Evolutionary conservation across 495 filamentous ascomycete genomes (phyloP), one percentile per base, ranked within the genome.

Genomic region (Opeltia flavorubescens): DNA sequence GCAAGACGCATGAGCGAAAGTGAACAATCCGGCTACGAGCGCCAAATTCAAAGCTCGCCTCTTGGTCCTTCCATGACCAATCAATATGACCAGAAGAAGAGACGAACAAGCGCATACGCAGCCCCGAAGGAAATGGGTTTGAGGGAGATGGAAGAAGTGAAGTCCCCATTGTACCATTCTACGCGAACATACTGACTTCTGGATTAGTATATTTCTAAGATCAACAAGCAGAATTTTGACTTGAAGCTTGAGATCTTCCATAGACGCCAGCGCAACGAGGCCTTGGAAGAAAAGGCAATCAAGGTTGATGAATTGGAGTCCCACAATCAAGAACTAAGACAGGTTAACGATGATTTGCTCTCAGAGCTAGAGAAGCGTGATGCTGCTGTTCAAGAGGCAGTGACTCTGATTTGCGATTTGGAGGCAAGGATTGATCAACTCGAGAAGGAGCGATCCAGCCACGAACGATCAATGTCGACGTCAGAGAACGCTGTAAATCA

Each of bases 181-280:
- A 15, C 41, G 49, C 11, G 55, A n/a, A 5, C 27, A 17, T 34
- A 29, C 31, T 53, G 13, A 48, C 23, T 9, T 7, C 3, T 31
- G 26, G 48, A 11, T 18, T 50, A 72, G 65, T 67, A 71, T 49
- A 62, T 74, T 41, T 76, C 71, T 2, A 84, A 75, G 40, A 65
- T 94, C 38, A 80, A 81, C 56, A 93, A 93, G 55, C 76, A 89
- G 56, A 91, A 94, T 54, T 95, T 94, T 56, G 84, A 89, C 56
- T 68, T 95, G 47, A 94, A 94, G 61, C 67, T 94, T 40, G 84
- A 89, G 50, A 68, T 94, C 1, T 84, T 76, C 54, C 83, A 94
- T 52, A 72, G 81, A 15, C 60, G 67, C 9, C 68, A 81, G 41
- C 76, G 85, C 27, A 69, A 85, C 50, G 63, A 70, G 13, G 64